Evolutionary conservation across 257 asterid genomes (phyloP).

Genomic region (Capsicum rhomboideum): DNA sequence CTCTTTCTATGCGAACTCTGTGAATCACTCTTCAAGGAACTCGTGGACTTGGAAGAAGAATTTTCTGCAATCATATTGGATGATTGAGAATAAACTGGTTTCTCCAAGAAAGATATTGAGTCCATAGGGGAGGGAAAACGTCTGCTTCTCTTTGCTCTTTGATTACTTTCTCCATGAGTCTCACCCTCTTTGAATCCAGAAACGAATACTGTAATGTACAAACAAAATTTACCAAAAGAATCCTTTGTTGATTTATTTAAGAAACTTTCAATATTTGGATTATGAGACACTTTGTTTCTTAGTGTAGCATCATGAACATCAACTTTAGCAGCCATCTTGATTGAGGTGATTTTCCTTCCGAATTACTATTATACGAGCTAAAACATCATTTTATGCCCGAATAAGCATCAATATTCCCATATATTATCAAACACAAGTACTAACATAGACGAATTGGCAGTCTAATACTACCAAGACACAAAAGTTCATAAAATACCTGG

Average conservation of each 20-base stretch:
- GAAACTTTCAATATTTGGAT: neutral
- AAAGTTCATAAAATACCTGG: slow-evolving; percentile 22
- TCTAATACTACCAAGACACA: neutral
- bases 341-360: neutral
- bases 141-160: slow-evolving; percentile 25
- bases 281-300: neutral
- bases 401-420: neutral
- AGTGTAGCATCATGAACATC: neutral
- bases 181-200: neutral
- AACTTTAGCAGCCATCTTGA: neutral
- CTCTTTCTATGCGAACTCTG: neutral
- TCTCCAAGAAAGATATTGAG: neutral
- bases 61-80: neutral
- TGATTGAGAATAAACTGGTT: slow-evolving; percentile 5
- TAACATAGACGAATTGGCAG: neutral
- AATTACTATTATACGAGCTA: neutral
- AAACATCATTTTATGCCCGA: neutral
- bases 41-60: slow-evolving; percentile 10
- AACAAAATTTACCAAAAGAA: neutral
- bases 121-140: slow-evolving; percentile 4
- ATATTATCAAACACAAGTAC: neutral
- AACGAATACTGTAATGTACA: neutral
- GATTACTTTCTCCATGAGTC: slow-evolving; percentile 2
- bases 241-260: neutral
- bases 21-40: neutral